Percentiles rank a stretch among this genome's conserved stretches.
Evolutionary conservation across 495 filamentous ascomycete genomes (phyloP).

Genomic region (Trichocladium antarcticum): DNA sequence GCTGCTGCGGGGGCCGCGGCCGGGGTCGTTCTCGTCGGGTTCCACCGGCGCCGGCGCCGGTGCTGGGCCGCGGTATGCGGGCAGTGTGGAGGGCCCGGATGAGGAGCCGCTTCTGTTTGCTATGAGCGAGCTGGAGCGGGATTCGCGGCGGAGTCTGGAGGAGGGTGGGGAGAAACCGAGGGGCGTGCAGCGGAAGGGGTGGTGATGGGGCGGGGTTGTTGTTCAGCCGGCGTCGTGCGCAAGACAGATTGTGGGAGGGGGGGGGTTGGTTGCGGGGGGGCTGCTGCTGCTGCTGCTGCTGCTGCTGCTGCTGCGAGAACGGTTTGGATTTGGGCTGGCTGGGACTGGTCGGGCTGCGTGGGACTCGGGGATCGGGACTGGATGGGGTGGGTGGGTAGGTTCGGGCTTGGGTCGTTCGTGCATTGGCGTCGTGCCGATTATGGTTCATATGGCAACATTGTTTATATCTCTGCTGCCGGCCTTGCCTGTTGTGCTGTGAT

Average conservation of each 20-base stretch:
- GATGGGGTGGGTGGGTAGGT: neutral
- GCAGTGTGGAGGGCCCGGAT: conserved; percentile 47
- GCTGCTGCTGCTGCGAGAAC: too few species aligned
- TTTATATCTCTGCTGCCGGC: neutral
- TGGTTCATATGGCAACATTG: neutral
- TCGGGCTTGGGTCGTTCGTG: neutral
- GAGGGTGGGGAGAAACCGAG: conserved; percentile 35
- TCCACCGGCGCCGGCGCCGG: too few species aligned
- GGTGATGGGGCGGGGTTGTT: conserved; percentile 3
- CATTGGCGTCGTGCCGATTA: neutral
- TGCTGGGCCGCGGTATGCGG: conserved; percentile 37
- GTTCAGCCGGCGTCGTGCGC: neutral
- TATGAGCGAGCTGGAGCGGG: conserved; percentile 70
- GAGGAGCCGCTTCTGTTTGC: conserved; percentile 79
- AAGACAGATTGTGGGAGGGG: neutral
- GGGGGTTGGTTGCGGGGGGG: neutral
- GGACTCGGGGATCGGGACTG: neutral
- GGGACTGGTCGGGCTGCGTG: neutral
- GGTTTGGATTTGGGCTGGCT: neutral
- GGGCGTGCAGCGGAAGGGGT: conserved; percentile 13
- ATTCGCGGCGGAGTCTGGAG: conserved; percentile 61
- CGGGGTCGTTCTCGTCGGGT: conserved; percentile 19
- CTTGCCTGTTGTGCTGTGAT: too few species aligned
- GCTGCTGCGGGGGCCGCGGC: neutral
- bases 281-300: neutral